These are phyloP conservation scores for Lipomyces mesembrius DNA, from an alignment of 805 yeast species.

Conservation along the genomic window DNA sequence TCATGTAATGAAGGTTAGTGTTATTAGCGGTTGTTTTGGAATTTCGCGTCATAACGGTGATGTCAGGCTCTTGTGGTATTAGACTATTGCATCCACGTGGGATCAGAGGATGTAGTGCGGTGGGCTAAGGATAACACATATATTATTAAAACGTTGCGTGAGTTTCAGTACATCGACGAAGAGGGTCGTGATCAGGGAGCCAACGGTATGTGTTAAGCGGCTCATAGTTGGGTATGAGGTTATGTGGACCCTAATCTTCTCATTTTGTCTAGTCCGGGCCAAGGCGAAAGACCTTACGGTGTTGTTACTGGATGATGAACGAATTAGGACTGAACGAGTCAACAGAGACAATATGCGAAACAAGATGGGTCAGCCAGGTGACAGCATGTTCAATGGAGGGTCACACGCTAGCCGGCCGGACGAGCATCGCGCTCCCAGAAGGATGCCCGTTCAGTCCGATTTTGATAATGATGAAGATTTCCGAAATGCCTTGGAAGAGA, in stretches of 20 bases:
- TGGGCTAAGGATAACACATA: conserved; percentile 92
- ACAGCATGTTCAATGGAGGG: neutral
- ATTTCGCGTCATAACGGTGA: neutral
- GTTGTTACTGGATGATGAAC: conserved; percentile 76
- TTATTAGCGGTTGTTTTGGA: neutral
- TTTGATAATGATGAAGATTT: conserved; percentile 61
- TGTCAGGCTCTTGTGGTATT: conserved; percentile 70
- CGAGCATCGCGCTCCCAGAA: conserved; percentile 7
- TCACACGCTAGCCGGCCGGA: conserved; percentile 15
- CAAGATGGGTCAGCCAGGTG: conserved; percentile 22
- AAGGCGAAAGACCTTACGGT: conserved; percentile 87
- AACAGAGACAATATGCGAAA: conserved; percentile 42
- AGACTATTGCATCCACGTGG: conserved; percentile 82
- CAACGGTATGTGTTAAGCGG: conserved; percentile 49
- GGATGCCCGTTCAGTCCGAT: conserved; percentile 9
- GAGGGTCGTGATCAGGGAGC: conserved; percentile 83
- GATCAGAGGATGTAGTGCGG: conserved; percentile 83
- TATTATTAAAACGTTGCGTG: conserved; percentile 85
- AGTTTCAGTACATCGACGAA: conserved; percentile 82
- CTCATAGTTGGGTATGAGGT: neutral
- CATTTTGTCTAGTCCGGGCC: conserved; percentile 56
- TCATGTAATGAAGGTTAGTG: conserved; percentile 72
- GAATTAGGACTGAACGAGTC: conserved; percentile 71
- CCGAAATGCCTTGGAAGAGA: conserved; percentile 77
- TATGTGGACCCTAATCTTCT: neutral